Evolutionary conservation across 495 filamentous ascomycete species (phyloP).

Genomic region (Aspergillus egyptiacus): DNA sequence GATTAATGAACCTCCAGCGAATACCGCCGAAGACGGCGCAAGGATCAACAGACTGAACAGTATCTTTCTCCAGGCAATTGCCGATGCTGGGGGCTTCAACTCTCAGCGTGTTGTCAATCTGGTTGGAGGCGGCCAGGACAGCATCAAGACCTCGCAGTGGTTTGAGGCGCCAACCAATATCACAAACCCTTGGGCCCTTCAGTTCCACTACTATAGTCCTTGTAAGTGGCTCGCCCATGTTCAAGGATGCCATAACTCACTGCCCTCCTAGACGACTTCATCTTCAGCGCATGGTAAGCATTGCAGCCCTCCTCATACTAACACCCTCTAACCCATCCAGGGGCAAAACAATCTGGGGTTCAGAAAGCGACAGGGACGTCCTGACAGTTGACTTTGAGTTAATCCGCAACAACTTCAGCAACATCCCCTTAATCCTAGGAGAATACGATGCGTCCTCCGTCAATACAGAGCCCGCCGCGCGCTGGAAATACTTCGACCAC

Average conservation of each 20-base stretch:
- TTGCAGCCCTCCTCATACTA: background rate
- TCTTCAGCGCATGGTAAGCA: constrained; percentile 40
- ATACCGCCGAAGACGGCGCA: constrained; percentile 43
- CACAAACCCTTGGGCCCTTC: constrained; percentile 54
- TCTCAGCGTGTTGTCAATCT: constrained; percentile 51
- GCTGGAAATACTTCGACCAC: constrained; percentile 55
- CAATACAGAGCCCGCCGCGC: constrained; percentile 47
- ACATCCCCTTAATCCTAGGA: constrained; percentile 52
- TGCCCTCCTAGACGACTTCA: constrained; percentile 37
- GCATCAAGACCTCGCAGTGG: constrained; percentile 48
- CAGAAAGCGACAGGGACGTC: constrained; percentile 45
- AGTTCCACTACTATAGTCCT: constrained; percentile 60
- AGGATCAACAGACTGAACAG: constrained; percentile 51
- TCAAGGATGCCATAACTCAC: constrained; percentile 11
- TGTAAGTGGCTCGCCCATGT: constrained; percentile 29
- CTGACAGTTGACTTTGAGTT: constrained; percentile 46
- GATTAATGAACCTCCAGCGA: constrained; percentile 55
- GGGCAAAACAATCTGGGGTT: constrained; percentile 59
- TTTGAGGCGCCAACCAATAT: constrained; percentile 45
- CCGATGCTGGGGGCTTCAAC: constrained; percentile 52
- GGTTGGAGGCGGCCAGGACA: constrained; percentile 46
- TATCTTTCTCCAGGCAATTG: constrained; percentile 52
- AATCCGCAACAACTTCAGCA: constrained; percentile 48
- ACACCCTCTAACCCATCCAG: constrained; percentile 12
- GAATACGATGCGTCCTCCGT: constrained; percentile 49